A percentile compares a stretch with the other conserved stretches of the same genome.
Conservation (phyloP, 2,329 filamentous ascomycete species). For the Ophiostoma fasciatum region DNA sequence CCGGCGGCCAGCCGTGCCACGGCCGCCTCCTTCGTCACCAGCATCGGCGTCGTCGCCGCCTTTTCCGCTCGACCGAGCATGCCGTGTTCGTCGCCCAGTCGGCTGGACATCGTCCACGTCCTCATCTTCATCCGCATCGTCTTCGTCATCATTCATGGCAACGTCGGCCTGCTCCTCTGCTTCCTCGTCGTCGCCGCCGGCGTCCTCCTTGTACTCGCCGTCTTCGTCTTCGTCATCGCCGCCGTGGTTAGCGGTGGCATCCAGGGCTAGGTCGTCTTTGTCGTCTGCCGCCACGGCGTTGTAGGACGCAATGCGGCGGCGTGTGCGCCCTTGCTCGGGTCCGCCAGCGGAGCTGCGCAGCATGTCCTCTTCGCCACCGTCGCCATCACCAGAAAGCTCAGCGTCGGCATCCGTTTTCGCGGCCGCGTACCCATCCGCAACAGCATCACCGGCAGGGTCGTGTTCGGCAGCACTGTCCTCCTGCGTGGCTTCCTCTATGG, state of each 20-base stretch:
- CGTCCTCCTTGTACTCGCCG: constrained; percentile 31
- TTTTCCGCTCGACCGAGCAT: too few relatives aligned
- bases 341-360: neutral
- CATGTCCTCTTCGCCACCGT: constrained; percentile 6
- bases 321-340: neutral
- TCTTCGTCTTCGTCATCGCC: constrained; percentile 9
- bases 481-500: constrained; percentile 35
- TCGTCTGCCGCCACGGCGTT: constrained; percentile 3
- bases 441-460: too few relatives aligned
- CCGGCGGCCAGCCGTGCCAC: constrained; percentile 20
- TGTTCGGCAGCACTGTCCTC: constrained; percentile 26
- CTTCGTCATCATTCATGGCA: too few relatives aligned
- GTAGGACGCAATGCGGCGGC: too few relatives aligned
- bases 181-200: constrained; percentile 16
- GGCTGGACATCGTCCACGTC: constrained; percentile 30
- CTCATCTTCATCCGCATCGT: neutral
- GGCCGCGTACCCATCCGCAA: too few relatives aligned
- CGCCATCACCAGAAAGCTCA: constrained; percentile 16
- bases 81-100: constrained; percentile 23
- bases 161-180: too few relatives aligned
- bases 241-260: neutral
- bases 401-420: constrained; percentile 16
- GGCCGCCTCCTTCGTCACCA: constrained; percentile 6
- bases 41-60: neutral
- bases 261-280: neutral